phyloP scores from a whole-genome alignment of 345 rosid genomes.

The Adansonia digitata region DNA sequence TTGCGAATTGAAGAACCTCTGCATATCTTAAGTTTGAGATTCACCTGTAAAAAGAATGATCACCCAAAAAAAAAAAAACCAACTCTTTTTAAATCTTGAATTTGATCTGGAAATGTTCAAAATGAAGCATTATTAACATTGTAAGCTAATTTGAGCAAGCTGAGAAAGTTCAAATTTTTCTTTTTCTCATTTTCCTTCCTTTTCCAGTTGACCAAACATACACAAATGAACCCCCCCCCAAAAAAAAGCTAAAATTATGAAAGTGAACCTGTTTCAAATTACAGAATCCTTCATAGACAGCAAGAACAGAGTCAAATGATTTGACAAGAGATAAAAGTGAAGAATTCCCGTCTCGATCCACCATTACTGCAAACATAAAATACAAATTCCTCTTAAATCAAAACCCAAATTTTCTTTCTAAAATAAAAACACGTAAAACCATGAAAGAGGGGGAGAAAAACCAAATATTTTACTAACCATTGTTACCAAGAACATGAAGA shows the following conservation, averaged over 20 bases:
- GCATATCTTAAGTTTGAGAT: conserved; percentile 89
- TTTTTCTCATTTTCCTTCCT: neutral
- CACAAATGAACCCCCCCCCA: neutral
- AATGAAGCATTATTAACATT: neutral
- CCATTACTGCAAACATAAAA: conserved; percentile 28
- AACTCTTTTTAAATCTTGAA: neutral
- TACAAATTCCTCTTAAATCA: neutral
- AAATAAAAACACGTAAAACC: neutral
- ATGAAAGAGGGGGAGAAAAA: too few species aligned
- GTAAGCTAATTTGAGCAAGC: neutral
- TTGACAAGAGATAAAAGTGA: conserved; percentile 78
- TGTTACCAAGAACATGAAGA: conserved; percentile 63
- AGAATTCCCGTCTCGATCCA: conserved; percentile 57
- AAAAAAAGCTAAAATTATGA: neutral
- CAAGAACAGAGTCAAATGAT: conserved; percentile 80
- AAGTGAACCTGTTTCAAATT: conserved; percentile 78
- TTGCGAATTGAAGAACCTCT: conserved; percentile 65
- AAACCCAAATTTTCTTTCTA: neutral
- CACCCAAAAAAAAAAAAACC: conserved; percentile 10
- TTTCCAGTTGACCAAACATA: conserved; percentile 9
- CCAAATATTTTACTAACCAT: conserved; percentile 36
- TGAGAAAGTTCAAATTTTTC: neutral
- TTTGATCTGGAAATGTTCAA: too few species aligned
- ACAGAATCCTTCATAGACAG: conserved; percentile 95
- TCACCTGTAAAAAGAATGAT: conserved; percentile 57